Percentiles rank a stretch among this genome's conserved stretches.
These are phyloP conservation scores for Hygrophorus pudorinus DNA, from an alignment of 768 basidiomycete genomes.

Conservation along the genomic window DNA sequence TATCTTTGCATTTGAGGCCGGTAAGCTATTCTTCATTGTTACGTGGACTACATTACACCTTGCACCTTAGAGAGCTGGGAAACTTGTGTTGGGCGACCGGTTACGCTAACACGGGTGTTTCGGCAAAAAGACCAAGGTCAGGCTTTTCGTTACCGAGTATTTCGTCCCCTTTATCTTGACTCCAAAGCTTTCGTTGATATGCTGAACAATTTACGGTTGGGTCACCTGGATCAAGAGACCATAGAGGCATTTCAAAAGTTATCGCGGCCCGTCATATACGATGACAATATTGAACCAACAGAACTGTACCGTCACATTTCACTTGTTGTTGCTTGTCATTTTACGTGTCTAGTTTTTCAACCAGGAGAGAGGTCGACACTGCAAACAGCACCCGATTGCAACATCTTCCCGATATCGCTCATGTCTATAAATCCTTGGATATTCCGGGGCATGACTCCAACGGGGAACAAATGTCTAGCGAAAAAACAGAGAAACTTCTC, in stretches of 20 bases:
- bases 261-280: conserved; percentile 46
- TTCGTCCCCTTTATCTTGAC: not conserved
- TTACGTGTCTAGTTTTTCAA: conserved; percentile 45
- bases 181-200: conserved; percentile 66
- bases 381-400: conserved; percentile 49
- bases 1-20: conserved; percentile 72
- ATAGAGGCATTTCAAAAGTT: conserved; percentile 43
- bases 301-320: conserved; percentile 45
- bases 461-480: conserved; percentile 22
- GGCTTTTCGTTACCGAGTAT: not conserved
- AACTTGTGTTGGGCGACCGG: conserved; percentile 45
- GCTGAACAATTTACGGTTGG: conserved; percentile 83
- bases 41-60: too few species aligned
- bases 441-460: conserved; percentile 34
- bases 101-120: conserved; percentile 66
- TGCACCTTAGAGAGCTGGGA: conserved; percentile 40
- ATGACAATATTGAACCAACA: conserved; percentile 72
- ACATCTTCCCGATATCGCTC: conserved; percentile 27
- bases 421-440: conserved; percentile 37
- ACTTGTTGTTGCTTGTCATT: not conserved
- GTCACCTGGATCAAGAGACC: conserved; percentile 37
- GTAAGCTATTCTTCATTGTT: not conserved
- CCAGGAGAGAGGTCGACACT: conserved; percentile 58
- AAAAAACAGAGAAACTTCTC: conserved; percentile 35
- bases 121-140: conserved; percentile 76